Evolutionary conservation across 2,329 filamentous ascomycete species (phyloP).

Genomic region (Scopulariopsis brevicaulis): DNA sequence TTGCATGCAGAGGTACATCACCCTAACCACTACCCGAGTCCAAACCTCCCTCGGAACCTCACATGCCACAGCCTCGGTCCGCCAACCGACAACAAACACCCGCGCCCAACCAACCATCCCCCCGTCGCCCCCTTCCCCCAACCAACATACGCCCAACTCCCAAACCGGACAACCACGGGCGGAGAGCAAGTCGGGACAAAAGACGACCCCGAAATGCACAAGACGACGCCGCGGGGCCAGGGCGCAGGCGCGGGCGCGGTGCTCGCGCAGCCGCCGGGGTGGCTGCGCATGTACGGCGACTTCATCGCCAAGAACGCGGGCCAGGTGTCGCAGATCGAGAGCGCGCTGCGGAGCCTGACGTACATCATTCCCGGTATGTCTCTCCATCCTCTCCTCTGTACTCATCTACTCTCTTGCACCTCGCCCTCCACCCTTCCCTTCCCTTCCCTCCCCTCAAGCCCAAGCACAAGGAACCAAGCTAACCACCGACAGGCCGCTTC

Average conservation of each 20-base stretch:
- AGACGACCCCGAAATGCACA: neutral
- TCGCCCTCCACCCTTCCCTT: neutral
- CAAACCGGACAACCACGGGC: neutral
- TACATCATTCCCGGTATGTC: constrained; percentile 79
- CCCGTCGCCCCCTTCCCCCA: neutral
- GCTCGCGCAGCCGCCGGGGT: constrained; percentile 51
- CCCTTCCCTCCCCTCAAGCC: neutral
- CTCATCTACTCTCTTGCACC: too few relatives aligned
- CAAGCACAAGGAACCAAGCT: neutral
- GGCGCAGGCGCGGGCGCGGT: neutral
- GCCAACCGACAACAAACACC: too few relatives aligned
- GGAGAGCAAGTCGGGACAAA: too few relatives aligned
- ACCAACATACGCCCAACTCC: neutral
- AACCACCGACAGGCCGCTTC: constrained; percentile 53
- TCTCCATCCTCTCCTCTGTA: neutral
- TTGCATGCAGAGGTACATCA: neutral
- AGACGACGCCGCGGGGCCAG: neutral
- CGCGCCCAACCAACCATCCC: neutral
- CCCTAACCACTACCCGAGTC: neutral
- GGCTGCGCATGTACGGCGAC: constrained; percentile 65
- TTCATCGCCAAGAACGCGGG: constrained; percentile 94
- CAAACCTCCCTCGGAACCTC: neutral
- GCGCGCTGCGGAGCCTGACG: constrained; percentile 78
- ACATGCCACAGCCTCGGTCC: neutral
- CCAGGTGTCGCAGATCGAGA: constrained; percentile 91